Percentiles rank a stretch among this genome's conserved stretches.
Conservation (phyloP, 371 early-diverging fungal genomes). For the Capillidium heterosporum region DNA sequence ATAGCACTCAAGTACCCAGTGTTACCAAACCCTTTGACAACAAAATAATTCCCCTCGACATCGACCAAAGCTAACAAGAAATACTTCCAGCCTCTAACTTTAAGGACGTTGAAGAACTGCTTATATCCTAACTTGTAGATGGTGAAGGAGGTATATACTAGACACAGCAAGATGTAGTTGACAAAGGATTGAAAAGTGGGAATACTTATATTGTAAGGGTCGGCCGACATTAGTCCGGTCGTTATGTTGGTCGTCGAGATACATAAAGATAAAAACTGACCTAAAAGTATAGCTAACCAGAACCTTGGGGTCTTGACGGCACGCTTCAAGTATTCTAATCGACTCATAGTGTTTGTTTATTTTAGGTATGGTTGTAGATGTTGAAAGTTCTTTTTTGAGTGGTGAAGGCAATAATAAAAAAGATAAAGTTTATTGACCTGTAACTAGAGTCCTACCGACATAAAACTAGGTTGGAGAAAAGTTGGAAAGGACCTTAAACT, state of each 20-base stretch:
- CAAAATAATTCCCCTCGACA: slow-evolving; percentile 63
- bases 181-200: slow-evolving; percentile 56
- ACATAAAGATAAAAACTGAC: slow-evolving; percentile 47
- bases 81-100: slow-evolving; percentile 18
- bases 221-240: slow-evolving; percentile 26
- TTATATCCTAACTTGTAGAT: slow-evolving; percentile 27
- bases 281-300: slow-evolving; percentile 20
- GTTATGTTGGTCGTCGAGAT: slow-evolving; percentile 45
- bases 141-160: slow-evolving; percentile 37
- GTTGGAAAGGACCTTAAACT: too few species aligned
- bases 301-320: slow-evolving; percentile 6
- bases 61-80: slow-evolving; percentile 29
- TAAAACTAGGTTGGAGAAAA: too few species aligned
- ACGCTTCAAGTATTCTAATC: too few species aligned
- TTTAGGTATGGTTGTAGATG: too few species aligned
- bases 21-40: slow-evolving; percentile 51
- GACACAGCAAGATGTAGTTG: slow-evolving; percentile 37
- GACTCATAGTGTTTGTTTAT: too few species aligned
- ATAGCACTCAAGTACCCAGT: slow-evolving; percentile 50
- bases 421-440: too few species aligned
- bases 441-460: too few species aligned
- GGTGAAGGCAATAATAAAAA: too few species aligned
- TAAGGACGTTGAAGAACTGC: slow-evolving; percentile 27
- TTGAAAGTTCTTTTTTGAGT: too few species aligned
- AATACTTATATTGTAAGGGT: slow-evolving; percentile 21